Evolutionary conservation across 2,329 filamentous ascomycete species (phyloP).

Genomic region (Akanthomyces muscarius): DNA sequence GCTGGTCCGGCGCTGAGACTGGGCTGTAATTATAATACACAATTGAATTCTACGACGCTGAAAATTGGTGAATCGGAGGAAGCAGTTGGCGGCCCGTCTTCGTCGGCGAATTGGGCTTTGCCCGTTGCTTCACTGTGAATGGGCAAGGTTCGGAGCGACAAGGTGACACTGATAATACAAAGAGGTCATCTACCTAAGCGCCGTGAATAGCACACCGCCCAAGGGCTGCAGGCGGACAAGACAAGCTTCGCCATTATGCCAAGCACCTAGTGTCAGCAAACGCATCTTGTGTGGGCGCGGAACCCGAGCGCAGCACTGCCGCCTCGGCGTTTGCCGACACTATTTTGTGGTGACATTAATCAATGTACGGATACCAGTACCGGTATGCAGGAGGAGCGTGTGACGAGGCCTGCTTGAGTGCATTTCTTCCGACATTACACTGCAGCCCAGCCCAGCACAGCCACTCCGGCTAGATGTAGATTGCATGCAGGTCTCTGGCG

Average conservation of each 20-base stretch:
- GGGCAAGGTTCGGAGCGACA: too few relatives aligned
- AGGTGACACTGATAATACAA: neutral
- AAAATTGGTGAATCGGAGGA: neutral
- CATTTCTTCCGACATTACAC: neutral
- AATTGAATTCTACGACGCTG: neutral
- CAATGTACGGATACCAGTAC: neutral
- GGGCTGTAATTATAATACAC: constrained; percentile 4
- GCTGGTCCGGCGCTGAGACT: neutral
- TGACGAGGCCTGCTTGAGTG: neutral
- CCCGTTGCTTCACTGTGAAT: neutral
- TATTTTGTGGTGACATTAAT: neutral
- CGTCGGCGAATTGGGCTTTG: neutral
- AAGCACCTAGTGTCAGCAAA: neutral
- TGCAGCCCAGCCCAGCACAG: neutral
- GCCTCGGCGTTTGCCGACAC: constrained; percentile 1
- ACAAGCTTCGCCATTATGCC: constrained; percentile 7
- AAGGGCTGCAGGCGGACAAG: neutral
- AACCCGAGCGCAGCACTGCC: constrained; percentile 6
- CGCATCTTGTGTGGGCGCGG: constrained; percentile 5
- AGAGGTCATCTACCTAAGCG: neutral
- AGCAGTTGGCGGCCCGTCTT: too few relatives aligned
- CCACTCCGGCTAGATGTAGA: neutral
- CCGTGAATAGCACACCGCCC: neutral
- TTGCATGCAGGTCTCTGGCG: neutral
- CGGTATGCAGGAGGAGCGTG: neutral